Evolutionary conservation across 352 stramenopile species (phyloP), one percentile per base, ranked within the genome.

Genomic region (Phytophthora pluvialis): DNA sequence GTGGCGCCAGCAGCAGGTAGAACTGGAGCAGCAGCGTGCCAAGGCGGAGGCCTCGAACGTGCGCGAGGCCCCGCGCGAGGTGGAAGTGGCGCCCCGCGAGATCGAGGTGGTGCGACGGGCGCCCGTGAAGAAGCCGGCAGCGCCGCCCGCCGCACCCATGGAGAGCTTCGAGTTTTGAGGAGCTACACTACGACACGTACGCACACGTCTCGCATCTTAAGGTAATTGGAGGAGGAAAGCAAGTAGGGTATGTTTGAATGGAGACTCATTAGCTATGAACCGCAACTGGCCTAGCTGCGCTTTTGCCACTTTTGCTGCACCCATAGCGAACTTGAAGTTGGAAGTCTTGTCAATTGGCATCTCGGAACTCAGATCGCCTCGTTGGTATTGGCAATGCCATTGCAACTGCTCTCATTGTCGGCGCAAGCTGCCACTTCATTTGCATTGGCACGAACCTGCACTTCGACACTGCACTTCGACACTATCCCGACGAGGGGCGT

Each of bases 81-180:
- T 82, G 38, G 71, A 78, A 65, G 62, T 80, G 32, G 64, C 61
- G 0, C 72, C 68, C 18, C 70, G 72, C 8, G 73, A 81, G 51
- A 72, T 82, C 40, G 74, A 80, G 31, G 61, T 82, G 29, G 75
- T 79, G 56, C 76, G 76, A 58, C 72, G 78, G 45, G 72, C 70
- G 21, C 58, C 68, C 0, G 63, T 72, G 28, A 75, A 78, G 51
- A 74, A 76, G 31, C 46, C 67, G 8, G 50, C 57, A 46, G 49
- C 64, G 25, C 31, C 60, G 16, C 16, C 55, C 8, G 54, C 62
- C 21, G 55, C 44, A 3, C 70, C 70, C 15, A 71, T 81, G 58
- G 60, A 64, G 39, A 80, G 73, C 45, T 62, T 79, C 49, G 73
- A 81, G 64, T 81, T 81, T 72, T 81, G 46, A 77, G 38, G 32